These are phyloP conservation scores for Litchi chinensis DNA, from an alignment of 345 rosid species.

Conservation along the genomic window DNA sequence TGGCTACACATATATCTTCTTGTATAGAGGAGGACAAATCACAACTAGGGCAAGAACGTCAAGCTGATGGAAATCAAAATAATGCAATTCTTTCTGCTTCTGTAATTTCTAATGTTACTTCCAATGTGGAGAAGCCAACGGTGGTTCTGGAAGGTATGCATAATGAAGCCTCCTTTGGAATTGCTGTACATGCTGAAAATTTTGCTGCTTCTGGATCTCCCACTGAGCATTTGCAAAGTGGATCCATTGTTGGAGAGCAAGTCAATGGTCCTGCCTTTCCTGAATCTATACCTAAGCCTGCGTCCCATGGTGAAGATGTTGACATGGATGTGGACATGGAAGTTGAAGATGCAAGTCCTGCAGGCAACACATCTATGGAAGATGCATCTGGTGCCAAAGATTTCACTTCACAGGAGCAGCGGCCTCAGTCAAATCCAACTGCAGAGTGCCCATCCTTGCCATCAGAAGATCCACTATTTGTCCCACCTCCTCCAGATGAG, in stretches of 20 bases:
- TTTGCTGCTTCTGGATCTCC: conserved; percentile 38
- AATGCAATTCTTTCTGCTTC: conserved; percentile 28
- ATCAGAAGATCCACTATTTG: conserved; percentile 31
- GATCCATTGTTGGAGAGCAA: conserved; percentile 32
- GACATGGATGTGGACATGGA: conserved; percentile 99
- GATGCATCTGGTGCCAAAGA: conserved; percentile 32
- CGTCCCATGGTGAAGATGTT: conserved; percentile 50
- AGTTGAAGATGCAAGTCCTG: conserved; percentile 67
- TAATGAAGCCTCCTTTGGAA: conserved; percentile 22
- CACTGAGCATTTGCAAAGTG: conserved; percentile 33
- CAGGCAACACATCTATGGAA: conserved; percentile 17
- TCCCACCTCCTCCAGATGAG: conserved; percentile 74
- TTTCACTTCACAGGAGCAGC: conserved; percentile 35
- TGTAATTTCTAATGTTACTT: conserved; percentile 34
- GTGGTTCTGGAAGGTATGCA: conserved; percentile 16
- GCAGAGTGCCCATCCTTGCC: conserved; percentile 29
- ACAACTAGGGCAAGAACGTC: conserved; percentile 33
- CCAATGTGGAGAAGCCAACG: conserved; percentile 9
- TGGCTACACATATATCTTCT: conserved; percentile 33
- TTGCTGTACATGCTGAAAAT: conserved; percentile 1
- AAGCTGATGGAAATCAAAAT: conserved; percentile 32
- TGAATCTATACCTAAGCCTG: conserved; percentile 32
- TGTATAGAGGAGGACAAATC: conserved; percentile 33
- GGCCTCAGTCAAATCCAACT: conserved; percentile 44
- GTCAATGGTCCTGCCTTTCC: conserved; percentile 27